A percentile compares a stretch with the other conserved stretches of the same genome.
phyloP scores from a whole-genome alignment of 176 grass and related monocot species.

The Carex myosuroides region DNA sequence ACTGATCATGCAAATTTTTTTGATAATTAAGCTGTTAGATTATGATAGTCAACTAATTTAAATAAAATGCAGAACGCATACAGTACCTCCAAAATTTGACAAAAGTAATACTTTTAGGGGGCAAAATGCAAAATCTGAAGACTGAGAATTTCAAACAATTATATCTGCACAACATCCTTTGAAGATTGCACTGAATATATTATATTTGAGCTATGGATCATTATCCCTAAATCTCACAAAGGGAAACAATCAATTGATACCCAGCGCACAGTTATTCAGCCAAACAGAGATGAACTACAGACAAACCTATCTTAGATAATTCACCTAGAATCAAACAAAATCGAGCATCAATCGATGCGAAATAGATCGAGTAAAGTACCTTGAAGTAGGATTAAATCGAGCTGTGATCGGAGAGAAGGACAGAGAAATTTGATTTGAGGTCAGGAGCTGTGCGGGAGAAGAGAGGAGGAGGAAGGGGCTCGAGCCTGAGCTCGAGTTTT shows the following conservation, averaged over 20 bases:
- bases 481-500: neutral
- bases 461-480: neutral
- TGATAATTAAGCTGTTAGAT: neutral
- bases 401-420: neutral
- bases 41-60: neutral
- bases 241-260: neutral
- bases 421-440: neutral
- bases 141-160: neutral
- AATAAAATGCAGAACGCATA: neutral
- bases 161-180: neutral
- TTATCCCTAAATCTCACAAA: neutral
- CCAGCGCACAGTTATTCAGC: neutral
- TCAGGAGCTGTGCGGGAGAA: neutral
- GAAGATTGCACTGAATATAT: neutral
- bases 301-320: neutral
- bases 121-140: neutral
- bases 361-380: slow-evolving; percentile 10
- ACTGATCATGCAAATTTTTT: neutral
- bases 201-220: neutral
- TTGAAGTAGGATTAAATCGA: neutral
- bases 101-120: neutral
- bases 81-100: slow-evolving; percentile 8
- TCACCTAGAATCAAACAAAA: neutral
- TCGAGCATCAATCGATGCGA: neutral
- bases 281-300: neutral